Conservation (phyloP, 306 rosid genomes). For the Dicorynia guianensis region DNA sequence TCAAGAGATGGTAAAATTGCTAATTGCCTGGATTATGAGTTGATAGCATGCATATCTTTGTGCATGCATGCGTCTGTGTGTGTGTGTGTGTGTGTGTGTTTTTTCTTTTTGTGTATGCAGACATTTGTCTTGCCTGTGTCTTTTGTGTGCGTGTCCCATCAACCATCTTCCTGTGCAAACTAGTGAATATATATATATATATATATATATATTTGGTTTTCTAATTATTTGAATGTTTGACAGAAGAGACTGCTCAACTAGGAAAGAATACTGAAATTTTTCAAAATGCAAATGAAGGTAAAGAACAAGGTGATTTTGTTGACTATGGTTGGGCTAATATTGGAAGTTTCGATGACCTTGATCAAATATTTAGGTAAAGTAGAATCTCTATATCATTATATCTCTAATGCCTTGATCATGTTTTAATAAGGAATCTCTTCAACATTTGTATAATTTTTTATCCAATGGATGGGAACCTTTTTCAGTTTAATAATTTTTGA, state of each 20-base stretch:
- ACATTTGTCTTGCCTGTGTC: constrained; percentile 26
- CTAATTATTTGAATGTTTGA: constrained; percentile 47
- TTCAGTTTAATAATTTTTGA: too few relatives aligned
- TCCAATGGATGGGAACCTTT: neutral
- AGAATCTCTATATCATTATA: constrained; percentile 23
- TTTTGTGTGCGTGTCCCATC: constrained; percentile 33
- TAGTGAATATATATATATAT: constrained; percentile 25
- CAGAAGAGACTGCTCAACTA: constrained; percentile 58
- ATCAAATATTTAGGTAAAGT: constrained; percentile 83
- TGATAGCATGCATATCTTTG: constrained; percentile 29
- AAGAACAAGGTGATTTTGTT: constrained; percentile 81
- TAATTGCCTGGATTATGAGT: constrained; percentile 31
- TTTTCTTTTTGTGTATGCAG: too few relatives aligned
- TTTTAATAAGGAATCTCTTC: neutral
- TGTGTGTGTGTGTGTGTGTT: too few relatives aligned
- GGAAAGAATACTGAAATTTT: constrained; percentile 62
- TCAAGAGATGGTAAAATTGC: constrained; percentile 56
- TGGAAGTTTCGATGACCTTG: constrained; percentile 97
- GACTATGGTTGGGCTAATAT: constrained; percentile 91
- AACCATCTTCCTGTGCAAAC: constrained; percentile 15
- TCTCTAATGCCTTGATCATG: constrained; percentile 24
- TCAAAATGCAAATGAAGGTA: constrained; percentile 60
- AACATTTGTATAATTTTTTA: neutral
- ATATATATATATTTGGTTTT: constrained; percentile 33
- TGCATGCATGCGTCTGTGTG: constrained; percentile 9